Base-by-base conservation (phyloP, 73 alveolate genomes). In the Paramecium octaurelia region DNA sequence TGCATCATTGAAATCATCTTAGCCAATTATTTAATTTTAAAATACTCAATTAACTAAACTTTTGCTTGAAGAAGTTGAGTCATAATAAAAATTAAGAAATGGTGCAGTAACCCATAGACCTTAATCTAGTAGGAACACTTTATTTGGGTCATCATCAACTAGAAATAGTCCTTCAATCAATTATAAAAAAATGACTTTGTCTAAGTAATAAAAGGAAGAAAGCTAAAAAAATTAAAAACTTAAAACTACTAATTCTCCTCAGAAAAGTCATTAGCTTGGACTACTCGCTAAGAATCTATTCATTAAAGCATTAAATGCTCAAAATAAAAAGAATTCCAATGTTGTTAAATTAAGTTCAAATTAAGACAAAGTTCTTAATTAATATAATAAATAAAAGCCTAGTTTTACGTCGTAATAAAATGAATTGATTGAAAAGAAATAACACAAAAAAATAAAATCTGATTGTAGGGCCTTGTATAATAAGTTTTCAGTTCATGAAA, bases 141-240 rank as follows among this genome's bases (percentile, higher is more conserved):
- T 44, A 14, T 44, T 44, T 73, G 84, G 50, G 3, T 64, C 84
- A 1, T 29, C 38, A 9, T 80, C 91, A 43, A 80, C 48, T 24
- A 80, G 91, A 80, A 44, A 80, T 42, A 80, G 91, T 46, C 91
- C 91, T 31, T 14, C 76, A 2, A 48, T 80, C 21, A 43, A 80
- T 20, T 44, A 64, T 64, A 64, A 64, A 64, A 64, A 64, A 64
- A 0, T 31, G 12, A 34, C 46, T 14, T 9, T 4, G 4, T 54
- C 69, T 0, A 54, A 64, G 29, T 64, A 64, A 64, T 23, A 27
- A 10, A 11, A 12, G 16, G 77, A 40, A 3, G 24, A 76, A 0
- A 1, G 3, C 1, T 34, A 4, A 42, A 16, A 21, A 70, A 31
- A 31, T 9, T 23, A 70, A 21, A 54, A 54, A 54, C 69, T 54